These are phyloP conservation scores for Carex sylvatica DNA, from an alignment of 202 grass and related monocot genomes.

Conservation along the genomic window DNA sequence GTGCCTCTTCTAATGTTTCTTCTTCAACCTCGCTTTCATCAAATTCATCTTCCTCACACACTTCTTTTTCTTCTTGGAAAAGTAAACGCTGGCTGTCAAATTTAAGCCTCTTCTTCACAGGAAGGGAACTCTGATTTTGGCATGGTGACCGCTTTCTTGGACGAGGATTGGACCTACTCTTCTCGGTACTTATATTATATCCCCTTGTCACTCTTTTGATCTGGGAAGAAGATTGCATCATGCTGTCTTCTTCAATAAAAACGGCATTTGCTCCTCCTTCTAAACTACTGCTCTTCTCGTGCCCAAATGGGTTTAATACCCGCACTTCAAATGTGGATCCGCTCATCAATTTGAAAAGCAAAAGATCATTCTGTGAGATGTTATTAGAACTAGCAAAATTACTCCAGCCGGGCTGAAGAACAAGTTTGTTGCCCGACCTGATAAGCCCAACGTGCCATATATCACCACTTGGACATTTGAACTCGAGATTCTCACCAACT, in stretches of 20 bases:
- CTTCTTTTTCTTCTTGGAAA: background rate
- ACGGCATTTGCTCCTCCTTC: background rate
- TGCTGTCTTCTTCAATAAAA: background rate
- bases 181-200: background rate
- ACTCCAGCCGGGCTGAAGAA: constrained; percentile 33
- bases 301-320: background rate
- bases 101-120: background rate
- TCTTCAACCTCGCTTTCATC: background rate
- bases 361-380: background rate
- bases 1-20: background rate
- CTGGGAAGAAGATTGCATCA: background rate
- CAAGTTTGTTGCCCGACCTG: background rate
- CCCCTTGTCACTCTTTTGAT: background rate
- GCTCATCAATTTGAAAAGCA: background rate
- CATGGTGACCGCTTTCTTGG: background rate
- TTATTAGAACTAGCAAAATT: constrained; percentile 33
- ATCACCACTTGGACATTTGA: background rate
- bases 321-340: constrained; percentile 29
- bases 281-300: background rate
- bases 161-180: background rate
- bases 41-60: background rate
- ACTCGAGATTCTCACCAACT: background rate
- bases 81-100: background rate
- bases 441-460: background rate
- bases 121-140: background rate